Conservation (phyloP, 176 grass and related monocot genomes). For the Triticum monococcum region DNA sequence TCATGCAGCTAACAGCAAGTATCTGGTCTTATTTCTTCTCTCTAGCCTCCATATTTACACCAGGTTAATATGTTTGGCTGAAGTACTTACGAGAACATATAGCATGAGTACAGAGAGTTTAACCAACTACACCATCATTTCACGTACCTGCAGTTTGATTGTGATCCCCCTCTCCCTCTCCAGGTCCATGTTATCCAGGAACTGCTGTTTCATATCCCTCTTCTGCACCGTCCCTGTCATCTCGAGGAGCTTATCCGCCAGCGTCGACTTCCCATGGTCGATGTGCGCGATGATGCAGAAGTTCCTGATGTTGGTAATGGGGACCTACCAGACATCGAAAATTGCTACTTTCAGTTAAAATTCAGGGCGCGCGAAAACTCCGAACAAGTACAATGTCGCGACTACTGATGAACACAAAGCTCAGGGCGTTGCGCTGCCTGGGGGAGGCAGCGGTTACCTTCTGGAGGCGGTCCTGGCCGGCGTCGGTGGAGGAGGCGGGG, state of each 20-base stretch:
- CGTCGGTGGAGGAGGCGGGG: slow-evolving; percentile 29
- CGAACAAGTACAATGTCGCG: background rate
- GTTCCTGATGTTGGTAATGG: slow-evolving; percentile 95
- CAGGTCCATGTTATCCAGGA: slow-evolving; percentile 97
- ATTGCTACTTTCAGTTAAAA: background rate
- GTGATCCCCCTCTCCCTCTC: slow-evolving; percentile 98
- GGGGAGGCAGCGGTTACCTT: slow-evolving; percentile 32
- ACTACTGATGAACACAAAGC: background rate
- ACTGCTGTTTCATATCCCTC: slow-evolving; percentile 97
- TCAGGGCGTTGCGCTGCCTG: background rate
- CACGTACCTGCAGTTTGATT: slow-evolving; percentile 86
- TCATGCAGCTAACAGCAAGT: background rate
- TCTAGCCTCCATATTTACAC: background rate
- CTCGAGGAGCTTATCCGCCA: slow-evolving; percentile 94
- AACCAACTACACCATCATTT: background rate
- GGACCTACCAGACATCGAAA: slow-evolving; percentile 49
- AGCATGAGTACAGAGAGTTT: background rate
- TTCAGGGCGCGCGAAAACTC: background rate
- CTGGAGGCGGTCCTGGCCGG: slow-evolving; percentile 74
- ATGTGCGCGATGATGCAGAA: slow-evolving; percentile 97
- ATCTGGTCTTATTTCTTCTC: background rate
- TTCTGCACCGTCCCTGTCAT: slow-evolving; percentile 84
- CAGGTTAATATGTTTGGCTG: background rate
- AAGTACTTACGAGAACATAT: background rate
- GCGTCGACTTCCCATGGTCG: slow-evolving; percentile 95